A percentile compares a stretch with the other conserved stretches of the same genome.
These are phyloP conservation scores for Cantharellus anzutake DNA, from an alignment of 768 basidiomycete species.

Conservation along the genomic window DNA sequence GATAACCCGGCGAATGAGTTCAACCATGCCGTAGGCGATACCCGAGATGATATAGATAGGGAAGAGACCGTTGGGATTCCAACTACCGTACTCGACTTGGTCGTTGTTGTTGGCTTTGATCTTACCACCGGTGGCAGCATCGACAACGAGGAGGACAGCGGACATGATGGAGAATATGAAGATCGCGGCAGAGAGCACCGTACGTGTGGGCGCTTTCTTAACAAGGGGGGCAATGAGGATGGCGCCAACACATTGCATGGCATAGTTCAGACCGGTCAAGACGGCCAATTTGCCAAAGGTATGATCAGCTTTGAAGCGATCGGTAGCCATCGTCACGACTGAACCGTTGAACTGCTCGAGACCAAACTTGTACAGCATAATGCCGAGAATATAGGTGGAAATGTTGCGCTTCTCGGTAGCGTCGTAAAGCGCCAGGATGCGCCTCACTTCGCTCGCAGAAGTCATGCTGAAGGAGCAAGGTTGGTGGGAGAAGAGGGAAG, in stretches of 20 bases:
- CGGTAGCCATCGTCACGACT: slow-evolving; percentile 9
- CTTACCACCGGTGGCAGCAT: slow-evolving; percentile 5
- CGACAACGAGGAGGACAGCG: slow-evolving; percentile 12
- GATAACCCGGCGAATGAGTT: too few relatives aligned
- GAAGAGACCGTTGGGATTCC: too few relatives aligned
- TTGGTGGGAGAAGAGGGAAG: too few relatives aligned
- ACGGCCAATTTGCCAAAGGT: slow-evolving; percentile 13
- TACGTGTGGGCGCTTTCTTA: slow-evolving; percentile 12
- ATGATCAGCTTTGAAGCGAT: slow-evolving; percentile 10
- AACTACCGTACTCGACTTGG: neutral
- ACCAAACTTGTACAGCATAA: neutral
- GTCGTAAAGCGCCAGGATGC: too few relatives aligned
- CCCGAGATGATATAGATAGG: neutral
- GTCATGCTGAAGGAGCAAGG: too few relatives aligned
- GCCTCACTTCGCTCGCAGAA: too few relatives aligned
- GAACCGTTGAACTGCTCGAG: slow-evolving; percentile 2
- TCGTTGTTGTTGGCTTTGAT: too few relatives aligned
- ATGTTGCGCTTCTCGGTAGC: too few relatives aligned
- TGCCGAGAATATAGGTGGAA: neutral
- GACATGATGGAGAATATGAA: slow-evolving; percentile 12
- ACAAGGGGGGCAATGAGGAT: slow-evolving; percentile 16
- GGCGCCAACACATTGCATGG: slow-evolving; percentile 12
- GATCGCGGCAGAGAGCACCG: slow-evolving; percentile 13
- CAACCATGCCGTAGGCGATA: too few relatives aligned
- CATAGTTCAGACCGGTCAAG: slow-evolving; percentile 12